phyloP scores from a whole-genome alignment of 192 early-diverging fungal genomes.

The Coemansia sp. region DNA sequence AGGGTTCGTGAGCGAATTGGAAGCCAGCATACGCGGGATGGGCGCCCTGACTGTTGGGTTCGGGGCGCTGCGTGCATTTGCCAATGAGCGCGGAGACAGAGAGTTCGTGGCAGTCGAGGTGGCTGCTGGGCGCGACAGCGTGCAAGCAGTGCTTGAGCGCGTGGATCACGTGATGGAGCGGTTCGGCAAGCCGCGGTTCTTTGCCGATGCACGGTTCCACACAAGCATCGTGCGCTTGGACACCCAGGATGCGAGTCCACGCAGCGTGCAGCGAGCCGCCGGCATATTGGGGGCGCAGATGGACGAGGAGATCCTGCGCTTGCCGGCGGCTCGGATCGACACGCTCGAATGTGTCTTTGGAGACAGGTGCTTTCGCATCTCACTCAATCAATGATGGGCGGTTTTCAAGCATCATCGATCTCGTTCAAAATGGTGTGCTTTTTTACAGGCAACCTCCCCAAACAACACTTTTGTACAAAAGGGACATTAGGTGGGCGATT shows the following conservation, averaged over 20 bases:
- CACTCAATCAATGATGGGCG: slow-evolving; percentile 6
- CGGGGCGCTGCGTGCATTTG: slow-evolving; percentile 16
- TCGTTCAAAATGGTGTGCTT: no score
- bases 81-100: slow-evolving; percentile 32
- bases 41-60: slow-evolving; percentile 29
- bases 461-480: no score
- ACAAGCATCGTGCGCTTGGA: slow-evolving; percentile 34
- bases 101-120: slow-evolving; percentile 43
- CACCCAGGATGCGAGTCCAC: background rate
- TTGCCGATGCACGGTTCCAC: slow-evolving; percentile 40
- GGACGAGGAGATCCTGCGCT: slow-evolving; percentile 35
- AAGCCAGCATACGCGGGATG: slow-evolving; percentile 3
- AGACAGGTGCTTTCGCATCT: slow-evolving; percentile 24
- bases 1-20: slow-evolving; percentile 26
- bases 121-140: slow-evolving; percentile 14
- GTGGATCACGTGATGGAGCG: slow-evolving; percentile 42
- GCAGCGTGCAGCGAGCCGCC: slow-evolving; percentile 10
- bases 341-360: slow-evolving; percentile 38
- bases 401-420: no score
- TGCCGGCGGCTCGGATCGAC: slow-evolving; percentile 43
- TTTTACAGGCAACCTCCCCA: no score
- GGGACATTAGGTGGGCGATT: no score
- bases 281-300: slow-evolving; percentile 26
- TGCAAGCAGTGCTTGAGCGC: slow-evolving; percentile 16
- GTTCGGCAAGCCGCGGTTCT: slow-evolving; percentile 39